phyloP scores from a whole-genome alignment of 176 grass and related monocot species.

The Triticum urartu region DNA sequence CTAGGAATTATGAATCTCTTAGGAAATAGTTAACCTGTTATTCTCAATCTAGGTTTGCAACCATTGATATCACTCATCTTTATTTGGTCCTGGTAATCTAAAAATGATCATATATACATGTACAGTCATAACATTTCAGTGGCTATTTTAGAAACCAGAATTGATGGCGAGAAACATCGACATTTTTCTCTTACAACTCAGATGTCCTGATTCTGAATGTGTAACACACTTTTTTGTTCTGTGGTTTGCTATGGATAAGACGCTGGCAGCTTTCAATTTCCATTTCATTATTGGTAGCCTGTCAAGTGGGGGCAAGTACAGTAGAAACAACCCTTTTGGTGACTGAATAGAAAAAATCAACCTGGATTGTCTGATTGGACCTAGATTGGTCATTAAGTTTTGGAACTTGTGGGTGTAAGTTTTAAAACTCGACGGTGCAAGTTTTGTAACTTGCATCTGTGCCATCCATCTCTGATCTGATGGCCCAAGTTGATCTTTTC shows the following conservation, averaged over 20 bases:
- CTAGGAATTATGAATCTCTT: not conserved
- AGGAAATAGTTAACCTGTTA: not conserved
- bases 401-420: too few relatives aligned
- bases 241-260: not conserved
- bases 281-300: not conserved
- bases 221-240: not conserved
- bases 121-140: not conserved
- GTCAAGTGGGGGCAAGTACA: not conserved
- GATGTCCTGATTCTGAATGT: not conserved
- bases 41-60: not conserved
- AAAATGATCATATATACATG: not conserved
- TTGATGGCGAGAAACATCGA: not conserved
- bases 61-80: not conserved
- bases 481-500: too few relatives aligned
- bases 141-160: not conserved
- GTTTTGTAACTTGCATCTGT: too few relatives aligned
- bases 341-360: too few relatives aligned
- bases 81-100: not conserved
- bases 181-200: not conserved
- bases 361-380: too few relatives aligned
- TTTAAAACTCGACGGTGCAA: too few relatives aligned
- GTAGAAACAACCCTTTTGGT: too few relatives aligned
- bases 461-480: too few relatives aligned
- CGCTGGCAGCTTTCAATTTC: not conserved
- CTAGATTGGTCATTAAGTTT: too few relatives aligned